Base-by-base conservation (phyloP, 1,284 basidiomycete species). In the Mycosarcoma mackinlayi region DNA sequence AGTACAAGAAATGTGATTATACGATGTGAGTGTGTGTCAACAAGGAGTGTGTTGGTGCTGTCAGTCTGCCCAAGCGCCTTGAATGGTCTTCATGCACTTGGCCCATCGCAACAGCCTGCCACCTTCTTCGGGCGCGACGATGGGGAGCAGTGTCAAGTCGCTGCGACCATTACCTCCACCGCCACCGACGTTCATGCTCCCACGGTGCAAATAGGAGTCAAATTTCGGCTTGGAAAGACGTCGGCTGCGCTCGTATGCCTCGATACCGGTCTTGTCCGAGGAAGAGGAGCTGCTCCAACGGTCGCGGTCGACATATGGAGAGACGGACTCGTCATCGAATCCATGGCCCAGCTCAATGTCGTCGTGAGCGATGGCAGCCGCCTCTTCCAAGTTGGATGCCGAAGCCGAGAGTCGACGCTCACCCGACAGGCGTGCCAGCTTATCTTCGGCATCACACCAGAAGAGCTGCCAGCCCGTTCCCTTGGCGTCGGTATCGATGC, bases 391-490 rank as follows among this genome's bases (percentile, higher is more conserved):
- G 35, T 55, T 58, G 18, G 56, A 58, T 2, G 53, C 61, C 16
- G 67, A 67, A 5, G 68, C 67, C 8, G 63, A 49, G 4, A 75
- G 45, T 16, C 74, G 41, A n/a, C 65, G 52, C 68, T 78, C 75
- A 1, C 79, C 78, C 9, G 68, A 70, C 27, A 76, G 71, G 14
- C 63, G 50, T 23, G 73, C 72, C 8, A 81, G 64, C 52, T 89
- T 86, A 81, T 89, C 91, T 85, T 99, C 96, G 1, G 91, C 93
- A 84, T 98, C 95, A 83, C 94, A 97, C 96, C 96, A 99, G 85
- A 99, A 99, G 76, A 99, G 85, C 56, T 91, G 89, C 94, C 92
- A 98, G 30, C 50, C 65, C 1, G 58, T 59, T 19, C 55, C 58
- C 24, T 61, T 61, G 19, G 50, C 53, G 44, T 74, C 65, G 8